Evolutionary conservation across 257 asterid genomes (phyloP).

Genomic region (Fraxinus excelsior): DNA sequence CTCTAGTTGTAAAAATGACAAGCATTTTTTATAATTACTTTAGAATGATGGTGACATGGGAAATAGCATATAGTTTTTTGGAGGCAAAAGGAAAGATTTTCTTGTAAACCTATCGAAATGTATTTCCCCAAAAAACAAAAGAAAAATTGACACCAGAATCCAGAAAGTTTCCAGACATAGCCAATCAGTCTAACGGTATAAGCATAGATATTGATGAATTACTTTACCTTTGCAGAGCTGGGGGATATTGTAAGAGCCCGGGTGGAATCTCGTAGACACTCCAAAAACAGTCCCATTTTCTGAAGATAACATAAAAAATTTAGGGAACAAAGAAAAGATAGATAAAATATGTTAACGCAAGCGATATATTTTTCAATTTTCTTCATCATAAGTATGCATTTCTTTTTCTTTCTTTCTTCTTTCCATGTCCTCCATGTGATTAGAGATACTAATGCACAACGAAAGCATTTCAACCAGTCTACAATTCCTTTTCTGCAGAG

Average conservation of each 20-base stretch:
- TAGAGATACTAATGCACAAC: background rate
- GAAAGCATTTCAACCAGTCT: background rate
- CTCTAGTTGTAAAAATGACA: background rate
- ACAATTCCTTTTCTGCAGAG: background rate
- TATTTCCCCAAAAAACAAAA: background rate
- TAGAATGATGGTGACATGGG: conserved; percentile 4
- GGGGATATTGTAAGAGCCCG: conserved; percentile 68
- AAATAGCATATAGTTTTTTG: background rate
- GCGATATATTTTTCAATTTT: background rate
- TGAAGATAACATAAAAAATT: conserved; percentile 34
- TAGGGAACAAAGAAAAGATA: conserved; percentile 4
- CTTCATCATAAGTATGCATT: background rate
- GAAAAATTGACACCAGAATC: background rate
- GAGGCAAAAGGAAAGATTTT: conserved; percentile 4
- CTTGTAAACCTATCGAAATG: conserved; percentile 11
- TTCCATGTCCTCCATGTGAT: background rate
- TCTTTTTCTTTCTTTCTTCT: conserved; percentile 3
- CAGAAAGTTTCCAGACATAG: conserved; percentile 4
- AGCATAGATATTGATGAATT: conserved; percentile 9
- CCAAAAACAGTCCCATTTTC: conserved; percentile 73
- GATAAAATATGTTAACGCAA: conserved; percentile 9
- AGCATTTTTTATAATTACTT: conserved; percentile 3
- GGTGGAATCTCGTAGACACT: conserved; percentile 72
- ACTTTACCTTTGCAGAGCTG: conserved; percentile 70
- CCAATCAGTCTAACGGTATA: conserved; percentile 12